These are phyloP conservation scores for Leptosphaerulina australis DNA, from an alignment of 2,329 filamentous ascomycete genomes.

Conservation along the genomic window DNA sequence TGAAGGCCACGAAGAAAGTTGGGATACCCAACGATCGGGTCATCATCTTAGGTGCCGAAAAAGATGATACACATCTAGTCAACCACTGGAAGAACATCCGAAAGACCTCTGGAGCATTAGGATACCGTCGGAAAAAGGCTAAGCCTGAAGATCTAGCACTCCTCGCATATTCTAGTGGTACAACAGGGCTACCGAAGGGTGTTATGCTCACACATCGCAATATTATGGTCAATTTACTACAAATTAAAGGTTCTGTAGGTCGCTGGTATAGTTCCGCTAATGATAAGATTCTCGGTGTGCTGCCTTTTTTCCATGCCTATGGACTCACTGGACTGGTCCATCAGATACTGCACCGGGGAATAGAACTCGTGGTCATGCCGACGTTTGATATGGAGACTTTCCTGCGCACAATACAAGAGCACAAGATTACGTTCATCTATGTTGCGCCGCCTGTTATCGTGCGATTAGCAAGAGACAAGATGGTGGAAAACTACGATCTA, in stretches of 20 bases:
- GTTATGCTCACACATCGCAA: conserved; percentile 55
- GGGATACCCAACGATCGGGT: conserved; percentile 74
- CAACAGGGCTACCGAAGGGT: conserved; percentile 54
- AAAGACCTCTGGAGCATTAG: conserved; percentile 64
- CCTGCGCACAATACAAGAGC: conserved; percentile 74
- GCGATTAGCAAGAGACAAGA: conserved; percentile 75
- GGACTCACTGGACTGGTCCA: conserved; percentile 77
- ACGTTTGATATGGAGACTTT: conserved; percentile 82
- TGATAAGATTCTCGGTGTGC: conserved; percentile 75
- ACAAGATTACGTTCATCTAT: conserved; percentile 76
- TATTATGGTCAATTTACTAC: conserved; percentile 71
- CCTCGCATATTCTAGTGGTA: conserved; percentile 63
- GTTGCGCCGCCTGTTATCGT: conserved; percentile 85
- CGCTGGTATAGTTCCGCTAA: conserved; percentile 68
- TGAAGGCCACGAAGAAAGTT: conserved; percentile 69
- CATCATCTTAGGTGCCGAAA: conserved; percentile 73
- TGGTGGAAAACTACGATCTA: conserved; percentile 80
- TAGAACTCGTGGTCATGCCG: conserved; percentile 71
- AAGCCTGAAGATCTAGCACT: conserved; percentile 78
- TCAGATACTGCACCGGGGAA: conserved; percentile 68
- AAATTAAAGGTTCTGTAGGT: conserved; percentile 83
- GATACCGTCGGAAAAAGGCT: conserved; percentile 63
- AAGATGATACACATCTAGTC: conserved; percentile 62
- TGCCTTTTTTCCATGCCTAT: conserved; percentile 93
- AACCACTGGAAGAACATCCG: conserved; percentile 76